phyloP scores from a whole-genome alignment of 2,329 filamentous ascomycete species.

The Furcasterigmium sp. region DNA sequence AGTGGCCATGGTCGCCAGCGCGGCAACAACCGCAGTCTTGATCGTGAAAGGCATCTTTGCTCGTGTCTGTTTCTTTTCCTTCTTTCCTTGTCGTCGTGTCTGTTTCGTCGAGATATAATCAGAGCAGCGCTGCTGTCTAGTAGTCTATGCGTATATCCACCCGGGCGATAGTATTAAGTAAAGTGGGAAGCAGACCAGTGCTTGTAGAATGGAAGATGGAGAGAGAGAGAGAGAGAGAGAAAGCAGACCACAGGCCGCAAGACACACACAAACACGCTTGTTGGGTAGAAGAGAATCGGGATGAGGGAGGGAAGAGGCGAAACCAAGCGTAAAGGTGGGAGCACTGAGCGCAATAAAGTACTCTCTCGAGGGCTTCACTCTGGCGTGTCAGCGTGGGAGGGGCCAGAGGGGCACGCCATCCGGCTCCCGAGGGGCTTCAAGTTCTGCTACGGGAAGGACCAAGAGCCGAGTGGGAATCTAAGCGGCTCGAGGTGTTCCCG shows the following conservation, averaged over 20 bases:
- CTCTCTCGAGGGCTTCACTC: too few species aligned
- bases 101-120: background rate
- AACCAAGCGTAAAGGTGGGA: conserved; percentile 5
- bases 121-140: conserved; percentile 3
- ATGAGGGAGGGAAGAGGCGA: conserved; percentile 12
- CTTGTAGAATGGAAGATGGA: conserved; percentile 33
- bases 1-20: conserved; percentile 38
- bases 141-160: too few species aligned
- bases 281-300: conserved; percentile 10
- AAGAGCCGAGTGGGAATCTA: conserved; percentile 6
- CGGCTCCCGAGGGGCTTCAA: background rate
- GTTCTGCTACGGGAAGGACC: background rate
- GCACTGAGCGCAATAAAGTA: conserved; percentile 10
- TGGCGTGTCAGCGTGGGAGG: background rate
- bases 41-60: conserved; percentile 40
- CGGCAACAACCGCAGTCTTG: conserved; percentile 37
- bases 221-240: conserved; percentile 21
- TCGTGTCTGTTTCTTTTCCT: conserved; percentile 17
- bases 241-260: conserved; percentile 6
- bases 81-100: conserved; percentile 9
- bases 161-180: too few species aligned
- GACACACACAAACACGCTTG: conserved; percentile 13
- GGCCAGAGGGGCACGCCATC: background rate
- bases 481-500: conserved; percentile 14
- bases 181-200: conserved; percentile 43